Evolutionary conservation across 108 stramenopile species (phyloP), one percentile per base, ranked within the genome.

Genomic region (Phaeodactylum tricornutum): DNA sequence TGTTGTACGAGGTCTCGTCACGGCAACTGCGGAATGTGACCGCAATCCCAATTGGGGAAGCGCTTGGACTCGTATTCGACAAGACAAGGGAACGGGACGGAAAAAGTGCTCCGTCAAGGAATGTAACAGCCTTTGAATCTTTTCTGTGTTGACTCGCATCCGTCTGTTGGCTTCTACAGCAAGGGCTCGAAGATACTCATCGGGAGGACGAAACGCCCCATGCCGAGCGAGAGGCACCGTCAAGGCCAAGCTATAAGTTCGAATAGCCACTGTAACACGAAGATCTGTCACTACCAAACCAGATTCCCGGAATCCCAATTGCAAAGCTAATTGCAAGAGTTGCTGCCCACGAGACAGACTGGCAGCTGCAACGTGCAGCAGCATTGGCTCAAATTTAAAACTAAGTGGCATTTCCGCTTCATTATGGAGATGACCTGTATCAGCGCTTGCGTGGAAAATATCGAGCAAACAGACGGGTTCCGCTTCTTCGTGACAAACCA

Each of bases 281-380:
- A 21, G 23, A 25, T 36, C 6, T 20, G 84, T 87, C 0, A 86
- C 73, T 0, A 91, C 74, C 52, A 84, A 54, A 35, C 89, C 89
- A 1, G 81, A 83, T 53, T 91, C 89, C 28, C 89, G 75, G 70
- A 84, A 85, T 50, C 84, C 84, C 32, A 66, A 77, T 15, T 61
- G 51, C 29, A 81, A 53, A 49, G 69, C 77, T 29, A 82, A 25
- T 21, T 64, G 62, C 21, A 91, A 53, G 17, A 91, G 41, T 32
- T 64, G 64, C 47, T 62, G 61, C 4, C 77, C 89, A 3, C 64
- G 37, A 12, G 32, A 16, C 23, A 84, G 42, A 26, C 66, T 70
- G 4, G 72, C 53, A 2, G 84, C 84, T 2, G 82, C 84, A 24
- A 91, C 53, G 55, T 91, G 89, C 29, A 91, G 64, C 8, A 91